Conservation (phyloP, 2,329 filamentous ascomycete species). For the Colletotrichum shisoi region DNA sequence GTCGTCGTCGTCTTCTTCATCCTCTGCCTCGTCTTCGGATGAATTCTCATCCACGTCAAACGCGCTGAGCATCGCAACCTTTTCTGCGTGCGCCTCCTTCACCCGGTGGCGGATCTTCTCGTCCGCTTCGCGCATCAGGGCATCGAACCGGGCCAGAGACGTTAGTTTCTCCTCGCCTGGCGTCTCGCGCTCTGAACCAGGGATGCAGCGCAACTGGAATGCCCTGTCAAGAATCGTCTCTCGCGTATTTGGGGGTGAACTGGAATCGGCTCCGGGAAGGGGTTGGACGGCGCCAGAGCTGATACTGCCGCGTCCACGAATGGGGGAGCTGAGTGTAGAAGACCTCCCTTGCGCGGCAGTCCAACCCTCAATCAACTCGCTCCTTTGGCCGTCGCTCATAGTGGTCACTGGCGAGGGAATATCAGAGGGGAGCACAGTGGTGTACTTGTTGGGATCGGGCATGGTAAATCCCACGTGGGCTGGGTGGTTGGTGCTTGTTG, state of each 20-base stretch:
- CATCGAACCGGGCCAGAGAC: constrained; percentile 71
- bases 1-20: constrained; percentile 51
- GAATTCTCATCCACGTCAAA: constrained; percentile 62
- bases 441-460: constrained; percentile 57
- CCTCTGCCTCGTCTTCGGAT: constrained; percentile 53
- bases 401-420: constrained; percentile 65
- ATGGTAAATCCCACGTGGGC: constrained; percentile 51
- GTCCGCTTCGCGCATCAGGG: constrained; percentile 69
- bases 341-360: constrained; percentile 66
- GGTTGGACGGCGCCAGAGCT: constrained; percentile 57
- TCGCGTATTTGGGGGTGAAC: constrained; percentile 62
- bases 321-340: constrained; percentile 65
- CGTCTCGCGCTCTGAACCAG: constrained; percentile 63
- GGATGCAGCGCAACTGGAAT: constrained; percentile 69
- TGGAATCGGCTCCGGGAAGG: constrained; percentile 52
- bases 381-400: constrained; percentile 60
- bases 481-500: constrained; percentile 59
- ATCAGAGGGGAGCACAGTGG: constrained; percentile 59
- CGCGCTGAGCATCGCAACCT: constrained; percentile 54
- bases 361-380: constrained; percentile 69
- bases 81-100: constrained; percentile 45
- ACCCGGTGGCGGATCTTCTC: constrained; percentile 56
- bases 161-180: constrained; percentile 70
- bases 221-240: constrained; percentile 74
- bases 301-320: constrained; percentile 63